Evolutionary conservation across 176 grass and related monocot species (phyloP).

Genomic region (Cocos nucifera): DNA sequence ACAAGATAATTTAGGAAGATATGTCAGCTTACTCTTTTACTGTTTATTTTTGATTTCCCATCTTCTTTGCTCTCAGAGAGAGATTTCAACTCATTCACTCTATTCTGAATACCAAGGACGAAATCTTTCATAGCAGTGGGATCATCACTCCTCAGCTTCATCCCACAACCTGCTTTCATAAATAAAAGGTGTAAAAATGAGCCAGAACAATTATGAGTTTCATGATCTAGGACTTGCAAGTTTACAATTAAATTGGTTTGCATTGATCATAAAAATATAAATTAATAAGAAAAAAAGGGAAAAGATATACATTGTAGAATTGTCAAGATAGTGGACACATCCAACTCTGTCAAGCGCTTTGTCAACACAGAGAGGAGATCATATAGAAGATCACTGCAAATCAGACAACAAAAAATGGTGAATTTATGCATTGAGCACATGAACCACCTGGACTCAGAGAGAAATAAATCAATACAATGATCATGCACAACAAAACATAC

Average conservation of each 20-base stretch:
- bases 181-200: no score
- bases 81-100: constrained; percentile 53
- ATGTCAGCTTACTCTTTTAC: constrained; percentile 57
- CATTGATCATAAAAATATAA: no score
- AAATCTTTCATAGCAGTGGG: constrained; percentile 91
- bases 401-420: constrained; percentile 4
- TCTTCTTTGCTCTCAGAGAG: constrained; percentile 27
- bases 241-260: no score
- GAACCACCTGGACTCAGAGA: no score
- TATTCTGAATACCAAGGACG: constrained; percentile 61
- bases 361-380: constrained; percentile 67
- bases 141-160: constrained; percentile 81
- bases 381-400: constrained; percentile 65
- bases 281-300: constrained; percentile 10
- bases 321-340: constrained; percentile 65
- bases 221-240: no score
- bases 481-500: no score
- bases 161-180: constrained; percentile 50
- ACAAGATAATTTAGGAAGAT: constrained; percentile 14
- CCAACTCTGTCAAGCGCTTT: constrained; percentile 70
- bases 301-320: constrained; percentile 61
- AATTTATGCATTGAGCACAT: no score
- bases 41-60: constrained; percentile 43
- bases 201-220: no score
- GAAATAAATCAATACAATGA: no score